Evolutionary conservation across 257 asterid genomes (phyloP).

Genomic region (Verbena officinalis): DNA sequence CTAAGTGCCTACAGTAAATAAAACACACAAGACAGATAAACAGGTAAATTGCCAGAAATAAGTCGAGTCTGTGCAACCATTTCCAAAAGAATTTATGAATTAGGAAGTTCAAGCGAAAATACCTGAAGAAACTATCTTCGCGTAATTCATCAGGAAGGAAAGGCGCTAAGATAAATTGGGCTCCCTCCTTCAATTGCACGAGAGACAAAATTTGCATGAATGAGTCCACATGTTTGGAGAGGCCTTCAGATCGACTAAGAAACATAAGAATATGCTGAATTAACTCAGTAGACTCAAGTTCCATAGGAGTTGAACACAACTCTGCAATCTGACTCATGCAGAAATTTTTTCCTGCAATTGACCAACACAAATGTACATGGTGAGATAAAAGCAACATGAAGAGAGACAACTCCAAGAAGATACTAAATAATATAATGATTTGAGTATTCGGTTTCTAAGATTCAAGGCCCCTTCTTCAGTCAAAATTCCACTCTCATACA

Average conservation of each 20-base stretch:
- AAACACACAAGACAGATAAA: slow-evolving; percentile 23
- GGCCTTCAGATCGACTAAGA: slow-evolving; percentile 84
- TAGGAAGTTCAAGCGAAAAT: slow-evolving; percentile 14
- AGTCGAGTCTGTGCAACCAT: background rate
- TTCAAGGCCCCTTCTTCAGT: slow-evolving; percentile 13
- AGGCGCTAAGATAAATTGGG: slow-evolving; percentile 70
- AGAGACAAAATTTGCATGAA: slow-evolving; percentile 89
- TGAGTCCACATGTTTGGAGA: slow-evolving; percentile 76
- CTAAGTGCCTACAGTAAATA: slow-evolving; percentile 57
- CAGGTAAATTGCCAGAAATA: background rate
- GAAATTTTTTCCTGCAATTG: slow-evolving; percentile 81
- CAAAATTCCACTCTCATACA: background rate
- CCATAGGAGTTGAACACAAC: slow-evolving; percentile 54
- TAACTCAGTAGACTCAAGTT: slow-evolving; percentile 61
- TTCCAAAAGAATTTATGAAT: slow-evolving; percentile 5
- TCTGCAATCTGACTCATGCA: slow-evolving; percentile 82
- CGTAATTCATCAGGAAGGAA: slow-evolving; percentile 66
- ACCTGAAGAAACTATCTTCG: slow-evolving; percentile 76
- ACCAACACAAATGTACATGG: slow-evolving; percentile 17
- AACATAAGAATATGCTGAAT: slow-evolving; percentile 73
- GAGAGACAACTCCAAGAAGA: slow-evolving; percentile 1
- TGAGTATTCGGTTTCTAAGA: background rate
- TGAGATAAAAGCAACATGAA: slow-evolving; percentile 10
- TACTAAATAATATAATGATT: slow-evolving; percentile 3
- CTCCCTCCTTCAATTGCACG: slow-evolving; percentile 64